Conservation (phyloP, 2,329 filamentous ascomycete species). For the Alternaria longipes region DNA sequence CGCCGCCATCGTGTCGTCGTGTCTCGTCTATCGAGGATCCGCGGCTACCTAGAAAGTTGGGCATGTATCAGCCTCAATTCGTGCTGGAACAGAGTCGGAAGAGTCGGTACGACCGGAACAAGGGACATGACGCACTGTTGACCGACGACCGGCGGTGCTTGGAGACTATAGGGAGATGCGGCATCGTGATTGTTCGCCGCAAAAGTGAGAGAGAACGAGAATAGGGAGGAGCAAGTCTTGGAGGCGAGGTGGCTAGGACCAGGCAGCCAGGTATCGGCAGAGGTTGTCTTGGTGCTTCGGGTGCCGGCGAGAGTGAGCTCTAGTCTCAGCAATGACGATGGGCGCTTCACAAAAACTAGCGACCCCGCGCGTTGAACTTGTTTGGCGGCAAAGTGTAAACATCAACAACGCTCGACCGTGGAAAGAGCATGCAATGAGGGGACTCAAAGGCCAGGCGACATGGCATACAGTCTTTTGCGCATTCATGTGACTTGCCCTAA, state of each 20-base stretch:
- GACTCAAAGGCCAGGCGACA: not conserved
- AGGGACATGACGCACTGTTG: constrained; percentile 39
- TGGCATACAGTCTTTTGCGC: constrained; percentile 8
- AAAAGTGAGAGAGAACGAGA: not conserved
- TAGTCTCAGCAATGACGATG: constrained; percentile 38
- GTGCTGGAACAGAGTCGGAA: not conserved
- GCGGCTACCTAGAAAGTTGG: constrained; percentile 47
- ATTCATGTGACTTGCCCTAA: constrained; percentile 14
- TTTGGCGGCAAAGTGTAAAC: constrained; percentile 17
- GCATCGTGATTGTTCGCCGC: constrained; percentile 46
- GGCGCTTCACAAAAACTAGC: constrained; percentile 32
- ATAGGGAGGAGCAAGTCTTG: not conserved
- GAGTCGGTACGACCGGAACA: constrained; percentile 14
- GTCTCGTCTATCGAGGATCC: constrained; percentile 54
- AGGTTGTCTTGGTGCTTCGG: constrained; percentile 27
- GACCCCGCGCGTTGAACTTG: constrained; percentile 30
- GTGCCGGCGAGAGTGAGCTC: constrained; percentile 26
- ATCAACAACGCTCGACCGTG: constrained; percentile 9
- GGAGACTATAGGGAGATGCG: constrained; percentile 35
- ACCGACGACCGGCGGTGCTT: constrained; percentile 38
- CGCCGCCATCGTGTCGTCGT: constrained; percentile 45
- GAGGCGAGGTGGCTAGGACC: not conserved
- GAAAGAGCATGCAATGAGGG: not conserved
- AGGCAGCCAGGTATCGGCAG: constrained; percentile 22
- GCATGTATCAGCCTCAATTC: constrained; percentile 28